A percentile compares a stretch with the other conserved stretches of the same genome.
These are phyloP conservation scores for Aphanomyces cochlioides DNA, from an alignment of 352 stramenopile species.

Conservation along the genomic window DNA sequence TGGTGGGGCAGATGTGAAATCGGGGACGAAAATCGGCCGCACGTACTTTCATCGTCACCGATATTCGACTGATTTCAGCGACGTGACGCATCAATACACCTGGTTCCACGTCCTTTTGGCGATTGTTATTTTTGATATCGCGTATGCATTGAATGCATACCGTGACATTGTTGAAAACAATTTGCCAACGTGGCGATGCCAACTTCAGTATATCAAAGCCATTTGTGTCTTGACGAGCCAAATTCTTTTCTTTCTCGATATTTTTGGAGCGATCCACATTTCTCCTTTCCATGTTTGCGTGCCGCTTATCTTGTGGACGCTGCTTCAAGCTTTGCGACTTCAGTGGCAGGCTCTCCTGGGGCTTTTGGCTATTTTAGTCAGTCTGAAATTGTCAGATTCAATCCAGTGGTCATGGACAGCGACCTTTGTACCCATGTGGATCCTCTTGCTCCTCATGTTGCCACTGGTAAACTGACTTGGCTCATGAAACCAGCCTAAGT, in stretches of 20 bases:
- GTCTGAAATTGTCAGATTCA: background rate
- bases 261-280: background rate
- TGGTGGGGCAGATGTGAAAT: background rate
- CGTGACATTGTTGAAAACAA: background rate
- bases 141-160: background rate
- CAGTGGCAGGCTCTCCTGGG: background rate
- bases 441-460: background rate
- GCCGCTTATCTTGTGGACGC: background rate
- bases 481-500: no score
- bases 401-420: background rate
- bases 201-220: background rate
- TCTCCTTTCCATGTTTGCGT: background rate
- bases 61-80: no score
- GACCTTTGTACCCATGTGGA: background rate
- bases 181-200: background rate
- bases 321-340: background rate
- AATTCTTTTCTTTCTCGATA: background rate
- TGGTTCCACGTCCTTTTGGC: background rate
- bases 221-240: background rate
- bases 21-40: background rate
- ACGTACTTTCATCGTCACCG: background rate
- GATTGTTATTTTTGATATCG: background rate
- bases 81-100: background rate
- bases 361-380: background rate
- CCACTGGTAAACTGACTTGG: background rate